A percentile compares a stretch with the other conserved stretches of the same genome.
phyloP scores from a whole-genome alignment of 2,329 filamentous ascomycete species.

The Apiospora kogelbergensis region DNA sequence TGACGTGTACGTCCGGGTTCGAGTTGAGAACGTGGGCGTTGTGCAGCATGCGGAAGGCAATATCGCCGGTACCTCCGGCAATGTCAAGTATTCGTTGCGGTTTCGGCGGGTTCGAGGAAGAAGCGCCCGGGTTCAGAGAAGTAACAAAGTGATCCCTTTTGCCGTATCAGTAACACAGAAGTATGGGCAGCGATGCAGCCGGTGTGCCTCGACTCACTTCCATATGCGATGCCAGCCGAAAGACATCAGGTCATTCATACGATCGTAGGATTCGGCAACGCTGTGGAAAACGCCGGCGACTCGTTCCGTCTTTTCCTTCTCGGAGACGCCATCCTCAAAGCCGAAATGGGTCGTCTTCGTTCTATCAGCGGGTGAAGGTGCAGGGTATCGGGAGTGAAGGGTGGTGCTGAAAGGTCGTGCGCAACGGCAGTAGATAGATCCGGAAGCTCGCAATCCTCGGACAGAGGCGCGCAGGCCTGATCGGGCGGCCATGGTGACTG shows the following conservation, averaged over 20 bases:
- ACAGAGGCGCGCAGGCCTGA: conserved; percentile 24
- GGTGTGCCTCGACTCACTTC: conserved; percentile 57
- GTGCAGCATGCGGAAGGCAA: conserved; percentile 93
- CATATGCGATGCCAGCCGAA: conserved; percentile 94
- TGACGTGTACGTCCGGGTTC: conserved; percentile 80
- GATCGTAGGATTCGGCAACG: conserved; percentile 91
- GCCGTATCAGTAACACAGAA: background rate
- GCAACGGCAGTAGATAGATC: conserved; percentile 11
- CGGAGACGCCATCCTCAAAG: conserved; percentile 75
- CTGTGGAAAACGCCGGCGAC: conserved; percentile 92
- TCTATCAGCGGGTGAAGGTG: conserved; percentile 20
- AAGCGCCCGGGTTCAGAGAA: conserved; percentile 78
- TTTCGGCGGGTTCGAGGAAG: conserved; percentile 41
- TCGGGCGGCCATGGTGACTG: conserved; percentile 27
- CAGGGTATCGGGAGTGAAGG: conserved; percentile 18
- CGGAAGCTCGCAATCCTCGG: conserved; percentile 19
- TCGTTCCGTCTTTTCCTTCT: conserved; percentile 69
- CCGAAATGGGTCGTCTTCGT: conserved; percentile 78
- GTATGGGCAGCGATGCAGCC: background rate
- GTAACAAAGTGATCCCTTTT: conserved; percentile 87
- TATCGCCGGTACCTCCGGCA: conserved; percentile 94
- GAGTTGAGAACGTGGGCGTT: conserved; percentile 79
- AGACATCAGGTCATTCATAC: conserved; percentile 99
- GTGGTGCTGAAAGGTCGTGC: conserved; percentile 24
- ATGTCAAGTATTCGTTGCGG: conserved; percentile 85